These are phyloP conservation scores for Olyra latifolia DNA, from an alignment of 176 grass and related monocot species.

Conservation along the genomic window DNA sequence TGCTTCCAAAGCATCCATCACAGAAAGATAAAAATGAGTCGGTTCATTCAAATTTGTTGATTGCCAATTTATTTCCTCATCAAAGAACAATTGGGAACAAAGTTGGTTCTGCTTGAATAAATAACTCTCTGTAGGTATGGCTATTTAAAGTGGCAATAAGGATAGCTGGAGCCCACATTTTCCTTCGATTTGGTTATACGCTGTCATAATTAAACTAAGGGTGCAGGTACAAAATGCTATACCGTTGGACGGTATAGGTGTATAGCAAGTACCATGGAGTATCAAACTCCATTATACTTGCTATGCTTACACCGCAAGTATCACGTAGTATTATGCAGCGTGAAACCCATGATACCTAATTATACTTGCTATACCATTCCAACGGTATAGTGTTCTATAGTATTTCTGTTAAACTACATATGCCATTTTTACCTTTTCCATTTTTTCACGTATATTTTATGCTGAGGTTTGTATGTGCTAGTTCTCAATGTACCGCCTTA, in stretches of 20 bases:
- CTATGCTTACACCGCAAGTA: too few relatives aligned
- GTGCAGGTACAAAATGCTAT: too few relatives aligned
- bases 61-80: slow-evolving; percentile 19
- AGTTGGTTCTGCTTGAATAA: slow-evolving; percentile 5
- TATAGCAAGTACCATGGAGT: too few relatives aligned
- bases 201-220: slow-evolving; percentile 1
- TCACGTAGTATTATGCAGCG: too few relatives aligned
- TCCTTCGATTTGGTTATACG: slow-evolving; percentile 1
- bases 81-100: not conserved
- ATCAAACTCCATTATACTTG: too few relatives aligned
- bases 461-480: not conserved
- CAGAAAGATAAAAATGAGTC: slow-evolving; percentile 12
- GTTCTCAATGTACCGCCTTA: not conserved
- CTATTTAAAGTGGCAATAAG: not conserved
- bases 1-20: slow-evolving; percentile 16
- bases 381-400: too few relatives aligned
- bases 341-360: too few relatives aligned
- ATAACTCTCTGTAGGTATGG: not conserved
- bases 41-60: not conserved
- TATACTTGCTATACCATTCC: too few relatives aligned
- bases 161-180: not conserved
- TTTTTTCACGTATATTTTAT: slow-evolving; percentile 14
- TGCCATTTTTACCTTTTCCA: not conserved
- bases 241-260: too few relatives aligned
- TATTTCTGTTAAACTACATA: not conserved